These are phyloP conservation scores for Clonostachys rosea DNA, from an alignment of 2,329 filamentous ascomycete genomes.

Conservation along the genomic window DNA sequence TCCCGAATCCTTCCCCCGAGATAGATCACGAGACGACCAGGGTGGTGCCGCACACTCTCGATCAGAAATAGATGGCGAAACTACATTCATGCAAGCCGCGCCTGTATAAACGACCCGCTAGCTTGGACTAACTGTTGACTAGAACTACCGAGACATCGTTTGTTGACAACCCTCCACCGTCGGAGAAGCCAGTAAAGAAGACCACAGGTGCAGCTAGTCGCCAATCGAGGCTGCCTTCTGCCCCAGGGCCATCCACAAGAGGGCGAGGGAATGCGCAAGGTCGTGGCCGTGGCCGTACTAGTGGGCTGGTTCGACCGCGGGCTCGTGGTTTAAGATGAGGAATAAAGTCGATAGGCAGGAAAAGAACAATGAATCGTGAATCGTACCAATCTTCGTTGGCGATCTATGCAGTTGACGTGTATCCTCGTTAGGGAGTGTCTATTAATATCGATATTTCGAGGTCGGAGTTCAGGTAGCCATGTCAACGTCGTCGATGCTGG, in stretches of 20 bases:
- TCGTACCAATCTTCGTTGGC: no score
- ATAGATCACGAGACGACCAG: conserved; percentile 52
- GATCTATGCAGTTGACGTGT: no score
- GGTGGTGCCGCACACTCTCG: conserved; percentile 13
- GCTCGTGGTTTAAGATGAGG: conserved; percentile 39
- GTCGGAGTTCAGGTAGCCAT: conserved; percentile 20
- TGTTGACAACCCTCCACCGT: conserved; percentile 72
- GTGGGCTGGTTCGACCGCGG: conserved; percentile 39
- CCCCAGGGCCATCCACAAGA: conserved; percentile 29
- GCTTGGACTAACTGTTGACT: conserved; percentile 10
- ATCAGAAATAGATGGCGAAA: conserved; percentile 54
- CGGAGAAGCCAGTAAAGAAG: conserved; percentile 43
- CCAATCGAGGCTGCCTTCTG: conserved; percentile 42
- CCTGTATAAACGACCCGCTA: background rate
- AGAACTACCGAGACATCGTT: conserved; percentile 92
- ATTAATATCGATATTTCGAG: no score
- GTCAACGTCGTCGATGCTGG: conserved; percentile 17
- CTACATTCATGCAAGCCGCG: conserved; percentile 72
- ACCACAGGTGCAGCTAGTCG: conserved; percentile 34
- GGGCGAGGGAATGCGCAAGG: conserved; percentile 8
- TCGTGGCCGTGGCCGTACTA: conserved; percentile 30
- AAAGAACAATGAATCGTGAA: background rate
- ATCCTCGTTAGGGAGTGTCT: no score
- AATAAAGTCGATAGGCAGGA: conserved; percentile 1
- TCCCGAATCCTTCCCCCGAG: conserved; percentile 72